These are phyloP conservation scores for Phytophthora sp. DNA, from an alignment of 352 stramenopile genomes.

Conservation along the genomic window DNA sequence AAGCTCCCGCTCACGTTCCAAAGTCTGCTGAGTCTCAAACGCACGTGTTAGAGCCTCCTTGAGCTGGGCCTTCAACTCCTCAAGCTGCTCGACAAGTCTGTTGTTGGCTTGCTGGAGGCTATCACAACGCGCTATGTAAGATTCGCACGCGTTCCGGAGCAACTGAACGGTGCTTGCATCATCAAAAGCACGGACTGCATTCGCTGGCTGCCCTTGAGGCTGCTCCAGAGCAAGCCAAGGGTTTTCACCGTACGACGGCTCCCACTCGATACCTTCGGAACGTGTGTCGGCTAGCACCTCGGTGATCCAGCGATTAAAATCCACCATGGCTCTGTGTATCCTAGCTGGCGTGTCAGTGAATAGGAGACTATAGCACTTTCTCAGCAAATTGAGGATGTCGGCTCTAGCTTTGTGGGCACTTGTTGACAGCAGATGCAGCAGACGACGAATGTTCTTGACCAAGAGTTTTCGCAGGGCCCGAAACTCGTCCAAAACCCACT, in stretches of 20 bases:
- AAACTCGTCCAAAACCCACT: constrained; percentile 28
- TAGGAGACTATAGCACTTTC: constrained; percentile 18
- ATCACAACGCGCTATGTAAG: constrained; percentile 32
- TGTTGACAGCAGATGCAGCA: constrained; percentile 24
- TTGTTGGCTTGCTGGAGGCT: constrained; percentile 23
- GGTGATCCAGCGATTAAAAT: constrained; percentile 39
- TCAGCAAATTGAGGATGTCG: constrained; percentile 16
- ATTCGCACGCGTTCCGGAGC: constrained; percentile 32
- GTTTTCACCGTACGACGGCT: constrained; percentile 16
- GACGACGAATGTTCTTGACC: constrained; percentile 19
- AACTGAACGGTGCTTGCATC: constrained; percentile 22
- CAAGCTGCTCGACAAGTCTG: constrained; percentile 19
- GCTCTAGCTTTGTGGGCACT: background rate
- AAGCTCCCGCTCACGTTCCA: constrained; percentile 25
- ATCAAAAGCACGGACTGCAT: constrained; percentile 11
- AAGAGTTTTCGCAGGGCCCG: constrained; percentile 22
- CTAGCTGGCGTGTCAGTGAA: constrained; percentile 14
- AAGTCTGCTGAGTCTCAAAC: constrained; percentile 24
- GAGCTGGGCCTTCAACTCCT: constrained; percentile 27
- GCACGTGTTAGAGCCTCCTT: constrained; percentile 19
- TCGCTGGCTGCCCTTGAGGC: constrained; percentile 14
- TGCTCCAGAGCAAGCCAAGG: constrained; percentile 26
- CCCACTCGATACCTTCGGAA: constrained; percentile 27
- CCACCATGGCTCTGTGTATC: constrained; percentile 27
- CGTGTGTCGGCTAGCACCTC: constrained; percentile 26